phyloP scores from a whole-genome alignment of 352 stramenopile species.

The Pythium periplocum region DNA sequence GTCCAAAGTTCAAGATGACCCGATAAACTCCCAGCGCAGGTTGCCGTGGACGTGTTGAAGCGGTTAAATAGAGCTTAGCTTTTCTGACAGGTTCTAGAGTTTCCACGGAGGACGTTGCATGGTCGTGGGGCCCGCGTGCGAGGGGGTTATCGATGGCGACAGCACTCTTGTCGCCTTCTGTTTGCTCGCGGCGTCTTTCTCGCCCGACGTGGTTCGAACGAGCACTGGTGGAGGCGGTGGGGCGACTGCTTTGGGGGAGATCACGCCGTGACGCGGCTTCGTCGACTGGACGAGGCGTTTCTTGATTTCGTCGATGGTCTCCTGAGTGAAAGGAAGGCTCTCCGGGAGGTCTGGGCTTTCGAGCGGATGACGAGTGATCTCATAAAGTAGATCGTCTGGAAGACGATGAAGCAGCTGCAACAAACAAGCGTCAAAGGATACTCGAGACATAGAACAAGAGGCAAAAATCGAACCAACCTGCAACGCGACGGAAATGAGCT shows the following conservation, averaged over 20 bases:
- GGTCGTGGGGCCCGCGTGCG: too few relatives aligned
- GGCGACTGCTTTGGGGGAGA: not conserved
- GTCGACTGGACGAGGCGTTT: constrained; percentile 8
- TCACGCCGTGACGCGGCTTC: not conserved
- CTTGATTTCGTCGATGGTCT: constrained; percentile 46
- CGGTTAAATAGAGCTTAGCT: too few relatives aligned
- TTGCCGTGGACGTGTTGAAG: too few relatives aligned
- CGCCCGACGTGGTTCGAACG: constrained; percentile 4
- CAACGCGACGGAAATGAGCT: constrained; percentile 80
- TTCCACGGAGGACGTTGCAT: constrained; percentile 16
- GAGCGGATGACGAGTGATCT: constrained; percentile 85
- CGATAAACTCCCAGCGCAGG: constrained; percentile 8
- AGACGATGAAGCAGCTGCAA: constrained; percentile 76
- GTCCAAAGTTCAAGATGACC: constrained; percentile 16
- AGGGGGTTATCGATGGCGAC: too few relatives aligned
- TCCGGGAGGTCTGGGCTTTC: constrained; percentile 49
- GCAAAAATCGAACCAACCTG: constrained; percentile 27
- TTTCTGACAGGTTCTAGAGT: constrained; percentile 2
- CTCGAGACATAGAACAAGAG: too few relatives aligned
- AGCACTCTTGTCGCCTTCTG: too few relatives aligned
- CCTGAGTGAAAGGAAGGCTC: constrained; percentile 51
- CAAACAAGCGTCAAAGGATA: not conserved
- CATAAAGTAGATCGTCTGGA: constrained; percentile 76
- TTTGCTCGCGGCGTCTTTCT: not conserved
- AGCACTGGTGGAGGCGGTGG: constrained; percentile 3